Percentiles rank a stretch among this genome's conserved stretches.
Evolutionary conservation across 1,139 yeast genomes (phyloP).

Genomic region (Nakaseomyces kungkrabaensis): DNA sequence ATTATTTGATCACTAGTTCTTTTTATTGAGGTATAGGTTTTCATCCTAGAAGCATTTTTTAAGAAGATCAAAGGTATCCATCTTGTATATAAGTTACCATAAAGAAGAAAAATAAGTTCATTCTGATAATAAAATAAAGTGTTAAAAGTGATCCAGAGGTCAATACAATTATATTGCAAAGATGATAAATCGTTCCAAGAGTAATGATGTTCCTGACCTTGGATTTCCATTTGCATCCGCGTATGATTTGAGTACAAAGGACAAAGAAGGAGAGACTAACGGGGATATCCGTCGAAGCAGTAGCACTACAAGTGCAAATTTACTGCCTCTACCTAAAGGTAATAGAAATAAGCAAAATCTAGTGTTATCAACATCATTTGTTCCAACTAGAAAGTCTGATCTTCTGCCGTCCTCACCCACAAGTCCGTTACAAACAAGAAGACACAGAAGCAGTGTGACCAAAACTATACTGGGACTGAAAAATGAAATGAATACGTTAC

Average conservation of each 20-base stretch:
- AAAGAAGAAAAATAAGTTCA: no score
- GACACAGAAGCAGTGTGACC: slow-evolving; percentile 19
- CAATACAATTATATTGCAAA: no score
- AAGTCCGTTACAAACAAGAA: slow-evolving; percentile 20
- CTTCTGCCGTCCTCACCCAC: slow-evolving; percentile 20
- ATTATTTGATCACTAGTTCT: no score
- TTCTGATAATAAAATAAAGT: no score
- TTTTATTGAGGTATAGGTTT: no score
- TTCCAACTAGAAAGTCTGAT: slow-evolving; percentile 23
- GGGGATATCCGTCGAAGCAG: slow-evolving; percentile 2
- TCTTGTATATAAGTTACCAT: no score
- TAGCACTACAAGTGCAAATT: slow-evolving; percentile 6
- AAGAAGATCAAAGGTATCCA: no score
- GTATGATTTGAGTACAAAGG: neutral
- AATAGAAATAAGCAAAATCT: slow-evolving; percentile 21
- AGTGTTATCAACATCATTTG: slow-evolving; percentile 28
- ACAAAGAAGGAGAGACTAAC: neutral
- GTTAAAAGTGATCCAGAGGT: no score
- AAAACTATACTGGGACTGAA: slow-evolving; percentile 16
- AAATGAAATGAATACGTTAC: slow-evolving; percentile 18
- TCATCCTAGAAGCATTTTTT: no score
- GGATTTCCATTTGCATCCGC: slow-evolving; percentile 3
- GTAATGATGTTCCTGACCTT: neutral
- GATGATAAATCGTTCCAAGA: neutral
- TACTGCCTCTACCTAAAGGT: neutral